Base-by-base conservation (phyloP, 441 rosid species). In the Euphorbia schlechtendalii region DNA sequence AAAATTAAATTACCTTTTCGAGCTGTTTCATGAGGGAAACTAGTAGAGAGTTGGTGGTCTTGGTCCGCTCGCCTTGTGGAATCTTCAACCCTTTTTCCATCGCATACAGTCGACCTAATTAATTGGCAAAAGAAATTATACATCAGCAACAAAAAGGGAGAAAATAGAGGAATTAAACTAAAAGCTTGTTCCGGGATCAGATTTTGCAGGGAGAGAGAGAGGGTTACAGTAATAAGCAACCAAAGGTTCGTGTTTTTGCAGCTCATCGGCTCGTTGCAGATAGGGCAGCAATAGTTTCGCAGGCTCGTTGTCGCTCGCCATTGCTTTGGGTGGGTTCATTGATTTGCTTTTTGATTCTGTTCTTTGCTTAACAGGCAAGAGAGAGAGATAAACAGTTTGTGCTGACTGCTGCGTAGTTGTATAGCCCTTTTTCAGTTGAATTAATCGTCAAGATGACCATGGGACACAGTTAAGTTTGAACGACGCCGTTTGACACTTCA, bases 241-340 rank as follows among this genome's bases (percentile, higher is more conserved):
- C 74, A 88, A 84, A 51, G 89, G 90, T 49, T 93, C 99, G 77
- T 90, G 99, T 56, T 88, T 93, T 77, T 90, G 99, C 24, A 93
- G 75, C 82, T 93, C 99, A 57, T 93, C 99, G 72, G 97, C 97
- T 63, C 99, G 85, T 75, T 93, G 99, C 59, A 93, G 79, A 76
- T 93, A 93, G 34, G 97, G 99, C 9, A 93, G 73, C 52, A 93
- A 89, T 12, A 81, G 66, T 75, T 84, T 93, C 56, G 92, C 99
- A 7, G 99, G 99, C 77, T 93, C 96, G 67, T 80, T 83, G 48
- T 81, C 80, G 76, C 58, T 76, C 67, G 86, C 84, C 97, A 88
- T 93, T 18, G 41, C 59, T 60, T 27, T 21, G 3, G 73, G 62
- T 66, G 51, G 49, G 83, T 89, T n/a, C n/a, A n/a, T n/a, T n/a